Evolutionary conservation across 2,329 filamentous ascomycete species (phyloP).

Genomic region (Colletotrichum sp.): DNA sequence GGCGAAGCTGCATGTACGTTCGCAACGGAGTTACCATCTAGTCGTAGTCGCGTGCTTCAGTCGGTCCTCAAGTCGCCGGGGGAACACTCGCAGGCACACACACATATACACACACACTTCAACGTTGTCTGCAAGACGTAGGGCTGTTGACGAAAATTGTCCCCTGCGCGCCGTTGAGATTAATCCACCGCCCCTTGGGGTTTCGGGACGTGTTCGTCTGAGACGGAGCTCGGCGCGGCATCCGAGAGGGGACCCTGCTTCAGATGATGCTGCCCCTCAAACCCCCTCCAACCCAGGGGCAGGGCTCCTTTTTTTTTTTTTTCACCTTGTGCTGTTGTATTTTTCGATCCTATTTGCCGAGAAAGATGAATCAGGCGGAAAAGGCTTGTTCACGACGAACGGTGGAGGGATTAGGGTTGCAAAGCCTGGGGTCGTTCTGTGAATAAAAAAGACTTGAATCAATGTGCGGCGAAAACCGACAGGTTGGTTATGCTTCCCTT

Average conservation of each 20-base stretch:
- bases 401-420: neutral
- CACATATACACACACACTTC: neutral
- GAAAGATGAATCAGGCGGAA: neutral
- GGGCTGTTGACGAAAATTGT: neutral
- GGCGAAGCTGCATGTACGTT: neutral
- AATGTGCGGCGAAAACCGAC: neutral
- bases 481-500: neutral
- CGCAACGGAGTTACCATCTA: neutral
- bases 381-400: neutral
- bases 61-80: neutral
- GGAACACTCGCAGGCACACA: neutral
- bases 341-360: neutral
- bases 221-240: neutral
- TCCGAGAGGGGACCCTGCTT: neutral
- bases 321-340: neutral
- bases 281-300: neutral
- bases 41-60: neutral
- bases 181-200: neutral
- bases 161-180: neutral
- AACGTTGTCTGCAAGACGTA: neutral
- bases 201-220: slow-evolving; percentile 3
- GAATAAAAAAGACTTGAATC: neutral
- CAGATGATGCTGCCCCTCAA: neutral
- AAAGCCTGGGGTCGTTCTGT: neutral
- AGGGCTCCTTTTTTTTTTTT: neutral